Base-by-base conservation (phyloP, 768 basidiomycete species). In the Podaxis carcinomalis region DNA sequence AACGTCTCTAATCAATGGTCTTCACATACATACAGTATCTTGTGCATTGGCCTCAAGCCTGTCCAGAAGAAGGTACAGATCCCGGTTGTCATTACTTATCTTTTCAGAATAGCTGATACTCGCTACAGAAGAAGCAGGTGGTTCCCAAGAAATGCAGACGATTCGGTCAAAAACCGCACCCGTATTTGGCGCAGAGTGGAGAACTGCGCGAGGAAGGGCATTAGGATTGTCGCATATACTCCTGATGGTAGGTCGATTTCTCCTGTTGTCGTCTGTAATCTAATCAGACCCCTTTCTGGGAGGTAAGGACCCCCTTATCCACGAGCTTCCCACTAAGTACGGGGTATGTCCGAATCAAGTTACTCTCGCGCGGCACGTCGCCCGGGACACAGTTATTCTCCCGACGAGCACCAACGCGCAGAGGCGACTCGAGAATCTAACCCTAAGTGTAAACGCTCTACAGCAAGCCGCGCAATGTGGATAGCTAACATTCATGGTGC, bases 321-420 rank as follows among this genome's bases (percentile, higher is more conserved):
- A 49, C 19, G 25, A 49, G 19, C 19, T 49, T 4, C 23, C 47
- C 5, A 13, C 47, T 10, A 49, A 49, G 11, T 25, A 49, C 13
- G 21, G 21, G 21, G 79, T 73, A 2, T 70, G 76, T 0, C 71
- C 81, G 1, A 79, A 74, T 4, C 82, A 84, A 67, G 68, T 86
- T 32, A 75, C 78, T 28, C 68, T 85, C 5, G 76, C 79, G 0
- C 85, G 83, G 83, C 78, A 82, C 64, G 51, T 83, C 39, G 73
- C 77, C 14, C 70, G 82, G 27, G 78, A 78, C 0, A 76, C 75
- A 6, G 67, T 74, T 21, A 74, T 77, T 4, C 71, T 83, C 4
- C 81, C 83, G 1, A 82, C 80, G 72, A 83, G 80, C 57, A 69
- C 71, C 16, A 75, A 82, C 61, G 67, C 68, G n/a, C 75, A 75